These are phyloP conservation scores for Sordariomycetes sp. DNA, from an alignment of 2,329 filamentous ascomycete genomes.

Conservation along the genomic window DNA sequence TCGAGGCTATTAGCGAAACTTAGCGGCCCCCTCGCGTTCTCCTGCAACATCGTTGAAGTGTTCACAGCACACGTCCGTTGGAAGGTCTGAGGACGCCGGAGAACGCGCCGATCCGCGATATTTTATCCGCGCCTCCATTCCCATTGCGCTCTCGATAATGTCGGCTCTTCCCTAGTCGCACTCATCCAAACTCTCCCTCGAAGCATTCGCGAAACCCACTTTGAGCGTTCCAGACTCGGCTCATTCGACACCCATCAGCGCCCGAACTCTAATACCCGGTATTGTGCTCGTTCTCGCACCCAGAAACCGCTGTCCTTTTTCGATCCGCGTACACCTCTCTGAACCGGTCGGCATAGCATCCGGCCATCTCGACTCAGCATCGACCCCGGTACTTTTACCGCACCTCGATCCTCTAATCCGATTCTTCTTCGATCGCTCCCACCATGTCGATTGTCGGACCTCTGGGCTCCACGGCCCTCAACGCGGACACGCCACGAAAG, in stretches of 20 bases:
- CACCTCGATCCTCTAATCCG: not conserved
- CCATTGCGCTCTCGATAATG: not conserved
- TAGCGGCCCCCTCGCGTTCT: not conserved
- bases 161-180: not conserved
- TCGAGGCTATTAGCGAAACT: not conserved
- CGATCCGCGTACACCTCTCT: not conserved
- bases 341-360: not conserved
- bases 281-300: not conserved
- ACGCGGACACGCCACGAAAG: slow-evolving; percentile 48
- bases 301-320: not conserved
- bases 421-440: not conserved
- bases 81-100: not conserved
- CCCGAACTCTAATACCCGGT: not conserved
- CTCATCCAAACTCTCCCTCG: not conserved
- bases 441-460: slow-evolving; percentile 1
- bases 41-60: not conserved
- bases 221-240: not conserved
- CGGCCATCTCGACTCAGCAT: not conserved
- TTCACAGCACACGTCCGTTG: not conserved
- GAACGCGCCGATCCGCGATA: not conserved
- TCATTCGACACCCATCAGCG: not conserved
- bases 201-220: not conserved
- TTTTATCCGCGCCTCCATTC: not conserved
- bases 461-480: slow-evolving; percentile 31
- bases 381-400: not conserved